Base-by-base conservation (phyloP, 2,329 filamentous ascomycete genomes). In the Sporothrix phasma region DNA sequence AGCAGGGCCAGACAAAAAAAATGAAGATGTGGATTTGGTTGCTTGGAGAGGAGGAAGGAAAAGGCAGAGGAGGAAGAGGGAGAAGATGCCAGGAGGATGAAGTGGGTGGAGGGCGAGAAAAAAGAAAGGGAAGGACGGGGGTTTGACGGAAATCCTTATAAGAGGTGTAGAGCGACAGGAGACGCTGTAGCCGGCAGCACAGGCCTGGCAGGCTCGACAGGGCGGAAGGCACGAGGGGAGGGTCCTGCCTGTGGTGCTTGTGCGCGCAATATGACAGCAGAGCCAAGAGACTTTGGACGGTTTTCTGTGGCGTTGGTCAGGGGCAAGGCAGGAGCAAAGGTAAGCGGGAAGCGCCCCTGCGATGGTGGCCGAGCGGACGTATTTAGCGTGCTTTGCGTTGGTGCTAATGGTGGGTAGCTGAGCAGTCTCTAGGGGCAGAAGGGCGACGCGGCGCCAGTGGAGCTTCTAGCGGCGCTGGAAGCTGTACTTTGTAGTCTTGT, bases 21-120 rank as follows among this genome's bases (percentile, higher is more conserved):
- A 59, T 58, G 41, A 66, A 63, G 63, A 66, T 66, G 58, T 66
- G 41, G 43, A 29, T 49, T 64, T 64, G 66, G 67, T 68, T 66
- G 62, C 58, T 66, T 54, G 58, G 64, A 64, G 51, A 45, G 41
- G 53, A 47, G 62, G 47, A 61, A 64, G 19, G 26, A 51, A 46
- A 61, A 41, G 58, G 58, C 37, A 41, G 58, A 62, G 58, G 45
- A 53, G 19, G 22, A 15, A n/a, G 41, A 45, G 54, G 43, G 19
- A 34, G 15, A 49, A 61, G 63, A 61, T 37, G 62, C 45, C 8
- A 41, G n/a, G 43, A 64, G 54, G 62, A 64, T 46, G 54, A 39
- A 51, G 59, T 47, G 58, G 63, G 54, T 60, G 49, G 43, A 47
- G 58, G 46, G 58, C 13, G 24, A 41, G 54, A 46, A 24, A 58